phyloP scores from a whole-genome alignment of 2,329 filamentous ascomycete species.

The Laburnicola sp. region DNA sequence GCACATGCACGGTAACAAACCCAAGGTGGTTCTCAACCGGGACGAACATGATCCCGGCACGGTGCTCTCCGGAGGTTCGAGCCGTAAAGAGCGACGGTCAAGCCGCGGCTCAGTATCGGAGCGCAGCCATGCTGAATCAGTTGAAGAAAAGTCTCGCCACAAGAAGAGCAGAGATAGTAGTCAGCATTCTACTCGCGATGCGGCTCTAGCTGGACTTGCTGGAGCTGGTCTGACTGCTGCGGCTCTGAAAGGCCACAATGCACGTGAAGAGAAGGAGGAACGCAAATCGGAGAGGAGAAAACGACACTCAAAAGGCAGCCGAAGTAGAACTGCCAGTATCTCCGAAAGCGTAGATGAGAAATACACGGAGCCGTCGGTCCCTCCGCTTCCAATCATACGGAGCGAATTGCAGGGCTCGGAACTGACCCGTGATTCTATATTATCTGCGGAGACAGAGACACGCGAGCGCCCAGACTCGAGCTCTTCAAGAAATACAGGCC shows the following conservation, averaged over 20 bases:
- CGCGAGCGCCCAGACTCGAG: constrained; percentile 64
- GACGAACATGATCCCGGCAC: constrained; percentile 62
- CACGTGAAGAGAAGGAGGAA: constrained; percentile 56
- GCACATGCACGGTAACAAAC: constrained; percentile 58
- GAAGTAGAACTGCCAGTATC: constrained; percentile 56
- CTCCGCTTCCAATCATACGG: constrained; percentile 79
- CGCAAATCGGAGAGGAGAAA: constrained; percentile 47
- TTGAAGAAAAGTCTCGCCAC: constrained; percentile 55
- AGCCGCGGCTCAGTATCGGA: constrained; percentile 56
- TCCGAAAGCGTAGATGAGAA: constrained; percentile 57
- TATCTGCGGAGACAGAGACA: constrained; percentile 75
- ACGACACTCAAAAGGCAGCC: constrained; percentile 54
- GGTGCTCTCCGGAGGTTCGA: constrained; percentile 59
- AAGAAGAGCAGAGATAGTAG: constrained; percentile 58
- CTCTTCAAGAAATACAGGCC: constrained; percentile 57
- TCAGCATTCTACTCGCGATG: constrained; percentile 53
- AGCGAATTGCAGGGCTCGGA: constrained; percentile 87
- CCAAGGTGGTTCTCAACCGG: constrained; percentile 63
- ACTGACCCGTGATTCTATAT: constrained; percentile 81
- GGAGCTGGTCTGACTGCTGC: constrained; percentile 64
- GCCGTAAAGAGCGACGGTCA: constrained; percentile 58
- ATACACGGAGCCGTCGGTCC: constrained; percentile 58
- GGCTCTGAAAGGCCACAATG: constrained; percentile 66
- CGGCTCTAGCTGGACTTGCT: constrained; percentile 57
- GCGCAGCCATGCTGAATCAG: constrained; percentile 41